phyloP scores from a whole-genome alignment of 2,329 filamentous ascomycete genomes.

The Diatrype stigma region DNA sequence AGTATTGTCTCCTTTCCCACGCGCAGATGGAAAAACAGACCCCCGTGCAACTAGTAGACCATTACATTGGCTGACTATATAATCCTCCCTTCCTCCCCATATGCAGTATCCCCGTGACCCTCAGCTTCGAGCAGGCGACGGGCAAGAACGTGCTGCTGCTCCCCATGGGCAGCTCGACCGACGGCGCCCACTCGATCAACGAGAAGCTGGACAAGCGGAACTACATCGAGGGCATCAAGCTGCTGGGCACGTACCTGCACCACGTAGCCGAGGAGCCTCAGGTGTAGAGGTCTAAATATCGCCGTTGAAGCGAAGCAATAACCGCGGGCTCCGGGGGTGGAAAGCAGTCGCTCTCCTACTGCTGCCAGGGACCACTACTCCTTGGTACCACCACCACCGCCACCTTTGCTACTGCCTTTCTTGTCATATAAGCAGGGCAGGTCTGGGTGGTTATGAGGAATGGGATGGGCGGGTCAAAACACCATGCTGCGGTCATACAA shows the following conservation, averaged over 20 bases:
- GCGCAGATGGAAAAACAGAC: no score
- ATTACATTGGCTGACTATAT: slow-evolving; percentile 3
- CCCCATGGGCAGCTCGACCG: slow-evolving; percentile 96
- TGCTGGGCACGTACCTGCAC: slow-evolving; percentile 91
- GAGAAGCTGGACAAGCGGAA: slow-evolving; percentile 97
- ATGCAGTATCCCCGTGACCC: slow-evolving; percentile 83
- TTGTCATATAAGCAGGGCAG: no score
- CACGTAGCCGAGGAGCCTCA: slow-evolving; percentile 86
- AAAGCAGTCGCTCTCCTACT: no score
- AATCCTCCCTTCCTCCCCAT: not conserved
- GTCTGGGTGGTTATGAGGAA: no score
- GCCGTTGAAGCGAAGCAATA: no score
- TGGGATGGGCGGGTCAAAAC: no score
- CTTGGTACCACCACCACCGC: no score
- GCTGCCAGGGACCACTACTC: no score
- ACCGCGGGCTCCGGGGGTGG: no score
- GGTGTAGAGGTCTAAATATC: slow-evolving; percentile 7
- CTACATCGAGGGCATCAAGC: slow-evolving; percentile 97
- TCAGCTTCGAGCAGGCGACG: slow-evolving; percentile 96
- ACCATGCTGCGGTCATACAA: no score
- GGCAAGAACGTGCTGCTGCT: slow-evolving; percentile 95
- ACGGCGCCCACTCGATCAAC: slow-evolving; percentile 95
- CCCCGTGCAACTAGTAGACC: no score
- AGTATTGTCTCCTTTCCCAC: not conserved
- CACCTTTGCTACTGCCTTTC: no score